These are phyloP conservation scores for Podila horticola DNA, from an alignment of 192 early-diverging fungal genomes.

Conservation along the genomic window DNA sequence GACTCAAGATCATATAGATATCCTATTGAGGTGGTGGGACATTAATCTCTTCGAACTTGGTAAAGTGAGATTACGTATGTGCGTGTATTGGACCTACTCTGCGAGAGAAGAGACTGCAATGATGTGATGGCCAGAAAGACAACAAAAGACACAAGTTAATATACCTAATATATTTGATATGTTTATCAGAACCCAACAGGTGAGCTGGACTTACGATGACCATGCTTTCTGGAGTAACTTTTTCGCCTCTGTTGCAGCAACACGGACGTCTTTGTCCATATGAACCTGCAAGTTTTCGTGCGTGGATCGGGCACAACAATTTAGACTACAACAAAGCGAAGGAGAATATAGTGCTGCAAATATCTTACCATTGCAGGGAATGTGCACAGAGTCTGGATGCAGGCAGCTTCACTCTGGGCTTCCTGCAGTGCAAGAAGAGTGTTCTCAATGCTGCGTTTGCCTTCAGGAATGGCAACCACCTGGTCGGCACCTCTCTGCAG, in stretches of 20 bases:
- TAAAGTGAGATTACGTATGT: not conserved
- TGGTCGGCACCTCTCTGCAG: constrained; percentile 15
- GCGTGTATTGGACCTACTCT: constrained; percentile 13
- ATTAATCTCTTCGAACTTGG: not conserved
- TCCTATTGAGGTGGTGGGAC: constrained; percentile 48
- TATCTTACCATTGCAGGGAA: constrained; percentile 40
- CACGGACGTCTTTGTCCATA: constrained; percentile 68
- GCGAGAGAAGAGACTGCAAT: constrained; percentile 22
- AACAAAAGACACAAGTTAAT: not conserved
- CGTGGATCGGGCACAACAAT: not conserved
- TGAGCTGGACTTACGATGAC: constrained; percentile 70
- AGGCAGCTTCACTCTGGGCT: constrained; percentile 30
- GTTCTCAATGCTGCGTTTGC: constrained; percentile 17
- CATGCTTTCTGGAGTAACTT: constrained; percentile 70
- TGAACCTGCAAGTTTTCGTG: constrained; percentile 17
- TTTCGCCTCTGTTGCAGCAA: constrained; percentile 72
- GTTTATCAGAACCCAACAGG: not conserved
- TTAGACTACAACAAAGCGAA: not conserved
- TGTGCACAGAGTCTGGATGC: constrained; percentile 36
- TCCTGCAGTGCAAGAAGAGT: constrained; percentile 34
- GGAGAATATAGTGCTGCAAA: not conserved
- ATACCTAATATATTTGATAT: not conserved
- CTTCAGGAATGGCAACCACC: constrained; percentile 14
- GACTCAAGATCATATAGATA: constrained; percentile 66
- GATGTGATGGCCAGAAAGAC: not conserved